Evolutionary conservation across 2,329 filamentous ascomycete species (phyloP), one percentile per base, ranked within the genome.

Genomic region (Sporothrix variecibatus): DNA sequence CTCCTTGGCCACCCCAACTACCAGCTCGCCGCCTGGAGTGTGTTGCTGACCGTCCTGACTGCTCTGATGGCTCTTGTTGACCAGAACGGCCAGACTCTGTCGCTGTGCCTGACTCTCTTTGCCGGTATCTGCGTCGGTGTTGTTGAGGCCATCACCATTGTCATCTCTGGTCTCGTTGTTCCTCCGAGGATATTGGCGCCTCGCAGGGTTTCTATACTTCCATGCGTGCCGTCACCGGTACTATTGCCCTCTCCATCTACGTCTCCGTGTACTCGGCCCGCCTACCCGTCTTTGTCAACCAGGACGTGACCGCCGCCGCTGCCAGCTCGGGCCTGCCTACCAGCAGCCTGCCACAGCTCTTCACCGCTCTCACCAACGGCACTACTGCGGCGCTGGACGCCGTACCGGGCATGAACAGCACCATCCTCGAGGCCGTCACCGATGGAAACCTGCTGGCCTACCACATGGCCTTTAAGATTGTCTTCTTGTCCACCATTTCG

Each of bases 171-270:
- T n/a, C 71, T 75, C 3, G 49, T 70, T 20, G 65, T 71, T n/a
- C 56, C 56, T 12, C 71, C 23, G 67, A 73, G 23, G 74, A 75
- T 68, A 73, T 75, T 43, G 74, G 74, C 11, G 56, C 68, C 15
- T 69, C 72, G 20, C 51, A 64, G 46, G 72, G 68, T 58, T 58
- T 71, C 46, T 71, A 46, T 20, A 23, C 67, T 2, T 74, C 72
- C 20, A 67, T 74, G 56, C 72, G 72, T 26, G 71, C 60, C 26
- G 71, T 58, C 46, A 46, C 60, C 15, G 71, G 62, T n/a, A 46
- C 71, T 23, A 68, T 72, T 20, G 60, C 58, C 31, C 58, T 71
- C 23, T 67, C 62, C 67, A 71, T 75, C 46, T 73, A 75, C 38
- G 43, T 73, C 26, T 70, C 74, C 34, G 68, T 73, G 26, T 73